Conservation (phyloP, 2,329 filamentous ascomycete genomes). For the Penicillium griseofulvum region DNA sequence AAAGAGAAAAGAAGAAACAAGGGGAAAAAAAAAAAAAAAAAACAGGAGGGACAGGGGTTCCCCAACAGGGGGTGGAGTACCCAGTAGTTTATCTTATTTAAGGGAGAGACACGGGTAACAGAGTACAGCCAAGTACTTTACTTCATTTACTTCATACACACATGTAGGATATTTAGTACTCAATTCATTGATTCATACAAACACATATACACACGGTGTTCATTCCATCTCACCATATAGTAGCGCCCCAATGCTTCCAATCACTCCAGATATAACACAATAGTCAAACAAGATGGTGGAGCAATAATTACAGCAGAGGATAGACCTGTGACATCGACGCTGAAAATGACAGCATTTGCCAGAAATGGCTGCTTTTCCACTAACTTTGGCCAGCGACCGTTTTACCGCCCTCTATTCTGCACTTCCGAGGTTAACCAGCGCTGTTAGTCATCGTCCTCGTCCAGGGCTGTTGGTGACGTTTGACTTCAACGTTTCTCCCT, state of each 20-base stretch:
- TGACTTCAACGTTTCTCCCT: no score
- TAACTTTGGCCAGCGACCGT: no score
- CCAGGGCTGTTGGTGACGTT: no score
- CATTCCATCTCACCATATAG: slow-evolving; percentile 12
- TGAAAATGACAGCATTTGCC: no score
- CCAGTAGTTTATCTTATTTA: neutral
- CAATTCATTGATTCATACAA: neutral
- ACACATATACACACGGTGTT: slow-evolving; percentile 1
- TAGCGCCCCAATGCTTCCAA: slow-evolving; percentile 33
- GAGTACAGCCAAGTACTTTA: neutral
- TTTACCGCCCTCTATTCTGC: no score
- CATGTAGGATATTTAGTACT: neutral
- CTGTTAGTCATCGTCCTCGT: no score
- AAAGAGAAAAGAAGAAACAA: neutral
- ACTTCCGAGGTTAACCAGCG: no score
- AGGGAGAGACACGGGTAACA: neutral
- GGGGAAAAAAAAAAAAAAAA: neutral
- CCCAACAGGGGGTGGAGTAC: neutral
- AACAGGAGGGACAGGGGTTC: neutral
- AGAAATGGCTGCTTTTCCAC: no score
- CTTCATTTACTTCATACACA: neutral
- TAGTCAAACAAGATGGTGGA: slow-evolving; percentile 14
- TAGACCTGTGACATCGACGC: no score
- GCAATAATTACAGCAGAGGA: slow-evolving; percentile 23
- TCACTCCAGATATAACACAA: slow-evolving; percentile 15